Percentiles rank a stretch among this genome's conserved stretches.
Conservation (phyloP, 345 rosid genomes). For the Eucalyptus microcorys region DNA sequence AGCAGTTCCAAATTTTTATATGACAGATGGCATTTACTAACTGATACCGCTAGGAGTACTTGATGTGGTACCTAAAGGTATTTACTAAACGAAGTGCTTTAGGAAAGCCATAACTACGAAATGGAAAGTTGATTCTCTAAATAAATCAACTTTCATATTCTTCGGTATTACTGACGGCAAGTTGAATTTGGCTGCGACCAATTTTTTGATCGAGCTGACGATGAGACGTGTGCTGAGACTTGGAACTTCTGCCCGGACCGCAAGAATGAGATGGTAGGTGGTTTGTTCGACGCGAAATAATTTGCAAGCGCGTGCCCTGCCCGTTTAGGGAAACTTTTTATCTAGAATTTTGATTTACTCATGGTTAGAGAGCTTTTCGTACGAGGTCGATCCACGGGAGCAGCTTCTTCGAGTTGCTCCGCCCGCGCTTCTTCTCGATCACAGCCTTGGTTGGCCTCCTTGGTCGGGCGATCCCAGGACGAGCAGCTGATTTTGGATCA, state of each 20-base stretch:
- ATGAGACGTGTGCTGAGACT: neutral
- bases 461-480: neutral
- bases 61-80: neutral
- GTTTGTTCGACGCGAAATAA: neutral
- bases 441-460: slow-evolving; percentile 70
- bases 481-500: neutral
- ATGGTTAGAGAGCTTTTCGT: slow-evolving; percentile 25
- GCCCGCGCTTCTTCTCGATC: slow-evolving; percentile 58
- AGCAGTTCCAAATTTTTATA: neutral
- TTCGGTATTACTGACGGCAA: neutral
- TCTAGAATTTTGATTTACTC: neutral
- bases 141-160: no score
- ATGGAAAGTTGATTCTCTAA: neutral
- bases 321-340: neutral
- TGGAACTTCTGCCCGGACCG: neutral
- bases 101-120: neutral
- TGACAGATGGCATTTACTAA: neutral
- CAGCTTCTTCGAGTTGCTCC: slow-evolving; percentile 55
- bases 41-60: neutral
- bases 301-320: neutral
- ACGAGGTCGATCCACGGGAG: slow-evolving; percentile 69
- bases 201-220: neutral
- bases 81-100: neutral
- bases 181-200: neutral
- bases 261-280: neutral